A percentile compares a stretch with the other conserved stretches of the same genome.
Evolutionary conservation across 352 stramenopile genomes (phyloP).

Genomic region (Phytophthora quininea): DNA sequence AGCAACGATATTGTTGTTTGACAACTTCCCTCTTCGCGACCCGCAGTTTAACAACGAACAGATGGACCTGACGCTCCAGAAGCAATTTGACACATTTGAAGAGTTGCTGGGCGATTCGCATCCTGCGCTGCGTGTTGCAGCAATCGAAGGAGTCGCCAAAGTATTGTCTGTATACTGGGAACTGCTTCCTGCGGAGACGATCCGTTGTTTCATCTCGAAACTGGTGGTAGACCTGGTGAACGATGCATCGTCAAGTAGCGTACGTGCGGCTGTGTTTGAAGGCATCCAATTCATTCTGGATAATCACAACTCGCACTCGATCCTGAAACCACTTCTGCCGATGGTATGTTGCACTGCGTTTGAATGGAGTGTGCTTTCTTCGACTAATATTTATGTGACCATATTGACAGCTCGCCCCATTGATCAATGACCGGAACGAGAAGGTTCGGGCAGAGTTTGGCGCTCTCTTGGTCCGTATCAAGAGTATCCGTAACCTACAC

Average conservation of each 20-base stretch:
- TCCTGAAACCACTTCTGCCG: slow-evolving; percentile 82
- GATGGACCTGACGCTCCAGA: slow-evolving; percentile 77
- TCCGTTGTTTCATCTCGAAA: slow-evolving; percentile 84
- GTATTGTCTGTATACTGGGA: slow-evolving; percentile 88
- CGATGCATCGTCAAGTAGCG: slow-evolving; percentile 70
- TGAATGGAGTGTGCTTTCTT: background rate
- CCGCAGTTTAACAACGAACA: slow-evolving; percentile 77
- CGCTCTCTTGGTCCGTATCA: slow-evolving; percentile 82
- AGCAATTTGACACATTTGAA: slow-evolving; percentile 87
- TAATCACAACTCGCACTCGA: slow-evolving; percentile 86
- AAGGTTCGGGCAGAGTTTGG: slow-evolving; percentile 82
- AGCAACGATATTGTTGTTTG: slow-evolving; percentile 81
- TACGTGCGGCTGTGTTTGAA: slow-evolving; percentile 87
- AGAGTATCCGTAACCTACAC: slow-evolving; percentile 87
- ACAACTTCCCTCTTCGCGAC: slow-evolving; percentile 85
- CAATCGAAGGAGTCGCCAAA: slow-evolving; percentile 82
- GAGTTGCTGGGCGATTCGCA: slow-evolving; percentile 77
- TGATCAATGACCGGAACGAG: slow-evolving; percentile 88
- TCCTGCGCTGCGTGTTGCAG: slow-evolving; percentile 76
- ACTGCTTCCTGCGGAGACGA: slow-evolving; percentile 77
- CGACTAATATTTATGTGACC: too few relatives aligned
- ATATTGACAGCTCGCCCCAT: slow-evolving; percentile 56
- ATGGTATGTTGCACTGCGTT: slow-evolving; percentile 52
- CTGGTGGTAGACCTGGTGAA: slow-evolving; percentile 84
- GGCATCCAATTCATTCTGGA: slow-evolving; percentile 86